A percentile compares a stretch with the other conserved stretches of the same genome.
Conservation (phyloP, 2,329 filamentous ascomycete species). For the Colletotrichum incanum region DNA sequence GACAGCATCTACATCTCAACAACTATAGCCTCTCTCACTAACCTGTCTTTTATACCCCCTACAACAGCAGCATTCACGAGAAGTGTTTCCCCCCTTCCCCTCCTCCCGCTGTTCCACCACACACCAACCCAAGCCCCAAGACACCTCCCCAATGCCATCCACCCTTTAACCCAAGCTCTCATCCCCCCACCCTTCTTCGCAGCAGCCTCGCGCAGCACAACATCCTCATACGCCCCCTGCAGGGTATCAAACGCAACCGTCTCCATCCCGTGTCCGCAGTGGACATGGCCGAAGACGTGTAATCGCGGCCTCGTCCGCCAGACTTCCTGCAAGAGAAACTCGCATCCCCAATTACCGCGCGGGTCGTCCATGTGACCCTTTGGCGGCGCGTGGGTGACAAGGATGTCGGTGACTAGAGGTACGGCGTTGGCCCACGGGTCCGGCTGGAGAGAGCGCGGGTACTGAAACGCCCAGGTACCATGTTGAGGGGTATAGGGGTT, state of each 20-base stretch:
- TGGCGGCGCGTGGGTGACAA: conserved; percentile 58
- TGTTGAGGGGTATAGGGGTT: conserved; percentile 53
- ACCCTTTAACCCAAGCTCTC: not conserved
- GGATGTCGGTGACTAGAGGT: conserved; percentile 52
- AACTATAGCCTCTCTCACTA: conserved; percentile 25
- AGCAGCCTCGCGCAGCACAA: conserved; percentile 11
- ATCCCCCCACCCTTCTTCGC: not conserved
- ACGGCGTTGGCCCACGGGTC: conserved; percentile 50
- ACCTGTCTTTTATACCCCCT: not conserved
- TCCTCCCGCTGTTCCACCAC: conserved; percentile 24
- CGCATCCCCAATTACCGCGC: conserved; percentile 50
- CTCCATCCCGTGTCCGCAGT: conserved; percentile 53
- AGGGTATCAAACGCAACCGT: conserved; percentile 49
- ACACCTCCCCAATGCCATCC: conserved; percentile 1
- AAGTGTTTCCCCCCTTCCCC: conserved; percentile 1
- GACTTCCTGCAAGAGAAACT: conserved; percentile 50
- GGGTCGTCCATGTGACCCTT: conserved; percentile 54
- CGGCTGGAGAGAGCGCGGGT: conserved; percentile 46
- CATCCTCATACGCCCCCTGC: conserved; percentile 47
- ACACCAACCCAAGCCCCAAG: conserved; percentile 11
- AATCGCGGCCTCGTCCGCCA: conserved; percentile 52
- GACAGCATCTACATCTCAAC: conserved; percentile 17
- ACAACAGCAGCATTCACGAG: conserved; percentile 35
- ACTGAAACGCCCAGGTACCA: conserved; percentile 61
- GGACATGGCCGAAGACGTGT: conserved; percentile 58